phyloP scores from a whole-genome alignment of 2,329 filamentous ascomycete species.

The Talaromyces sp. region DNA sequence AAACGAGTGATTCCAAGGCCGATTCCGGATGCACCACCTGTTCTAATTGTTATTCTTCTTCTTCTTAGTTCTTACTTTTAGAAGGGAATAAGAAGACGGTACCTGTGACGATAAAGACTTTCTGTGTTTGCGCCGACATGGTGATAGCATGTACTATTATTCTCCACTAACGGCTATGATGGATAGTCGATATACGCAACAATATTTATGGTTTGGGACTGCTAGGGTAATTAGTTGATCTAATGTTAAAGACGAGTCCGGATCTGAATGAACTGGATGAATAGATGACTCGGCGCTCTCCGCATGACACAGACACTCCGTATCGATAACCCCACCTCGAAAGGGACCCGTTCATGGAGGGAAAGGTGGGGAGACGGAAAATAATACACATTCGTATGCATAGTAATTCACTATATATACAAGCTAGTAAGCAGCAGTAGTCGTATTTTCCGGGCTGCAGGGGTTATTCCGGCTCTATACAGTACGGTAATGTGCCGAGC shows the following conservation, averaged over 20 bases:
- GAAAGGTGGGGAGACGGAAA: background rate
- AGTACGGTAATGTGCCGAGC: background rate
- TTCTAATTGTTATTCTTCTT: background rate
- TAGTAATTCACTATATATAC: background rate
- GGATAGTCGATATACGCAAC: background rate
- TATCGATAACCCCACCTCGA: background rate
- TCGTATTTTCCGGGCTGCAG: background rate
- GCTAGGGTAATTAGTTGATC: background rate
- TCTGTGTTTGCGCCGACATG: conserved; percentile 4
- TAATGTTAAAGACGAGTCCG: background rate
- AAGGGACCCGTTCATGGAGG: background rate
- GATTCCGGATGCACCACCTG: conserved; percentile 34
- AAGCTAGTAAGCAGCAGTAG: background rate
- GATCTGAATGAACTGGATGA: background rate
- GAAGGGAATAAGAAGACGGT: background rate
- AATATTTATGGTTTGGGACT: background rate
- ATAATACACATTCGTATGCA: background rate
- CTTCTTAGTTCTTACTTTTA: background rate
- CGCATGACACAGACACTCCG: background rate
- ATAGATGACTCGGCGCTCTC: background rate
- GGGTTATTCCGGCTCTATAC: background rate
- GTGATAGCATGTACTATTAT: background rate
- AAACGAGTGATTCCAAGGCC: conserved; percentile 31
- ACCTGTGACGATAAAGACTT: conserved; percentile 28
- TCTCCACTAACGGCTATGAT: background rate